Base-by-base conservation (phyloP, 345 rosid genomes). In the Hevea brasiliensis region DNA sequence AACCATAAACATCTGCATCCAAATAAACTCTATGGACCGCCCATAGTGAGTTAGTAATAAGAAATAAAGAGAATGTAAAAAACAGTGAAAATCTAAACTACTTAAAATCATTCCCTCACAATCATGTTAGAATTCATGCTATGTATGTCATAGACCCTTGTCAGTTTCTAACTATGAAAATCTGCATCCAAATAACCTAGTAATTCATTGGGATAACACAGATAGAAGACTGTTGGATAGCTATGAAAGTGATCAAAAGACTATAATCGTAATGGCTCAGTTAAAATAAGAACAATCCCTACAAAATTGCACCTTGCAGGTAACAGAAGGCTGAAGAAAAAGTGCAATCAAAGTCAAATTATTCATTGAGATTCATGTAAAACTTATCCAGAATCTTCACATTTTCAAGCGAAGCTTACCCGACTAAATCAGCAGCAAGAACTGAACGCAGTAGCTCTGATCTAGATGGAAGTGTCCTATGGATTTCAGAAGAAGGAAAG, bases 401-500 rank as follows among this genome's bases (percentile, higher is more conserved):
- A 32, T 32, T 32, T 4, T 32, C 37, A 32, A 75, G 47, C 58
- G 76, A 75, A 79, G 56, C 88, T 85, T 82, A 93, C 99, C 99
- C 99, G 64, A 93, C 99, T 81, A 96, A 84, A 81, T 96, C 99
- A 62, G 99, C 97, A 24, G 97, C 97, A 80, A 96, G 97, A 85
- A 96, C 99, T 2, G 99, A 88, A 64, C 84, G 96, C 78, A 96
- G 84, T 58, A 96, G 88, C 86, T 96, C 97, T 0, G 99, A 89
- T 53, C 99, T 85, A 67, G 99, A 96, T 53, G 99, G 99, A 80
- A 96, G 84, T 35, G 95, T 93, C 85, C 99, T 87, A 68, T 93
- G 97, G 76, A 96, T 96, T 87, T 96, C 99, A 66, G 99, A 96
- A 15, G 99, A 96, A 77, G 99, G 99, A 77, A 96, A 96, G 23